Percentiles rank a stretch among this genome's conserved stretches.
Evolutionary conservation across 805 yeast genomes (phyloP).

Genomic region (Teunomyces cretensis): DNA sequence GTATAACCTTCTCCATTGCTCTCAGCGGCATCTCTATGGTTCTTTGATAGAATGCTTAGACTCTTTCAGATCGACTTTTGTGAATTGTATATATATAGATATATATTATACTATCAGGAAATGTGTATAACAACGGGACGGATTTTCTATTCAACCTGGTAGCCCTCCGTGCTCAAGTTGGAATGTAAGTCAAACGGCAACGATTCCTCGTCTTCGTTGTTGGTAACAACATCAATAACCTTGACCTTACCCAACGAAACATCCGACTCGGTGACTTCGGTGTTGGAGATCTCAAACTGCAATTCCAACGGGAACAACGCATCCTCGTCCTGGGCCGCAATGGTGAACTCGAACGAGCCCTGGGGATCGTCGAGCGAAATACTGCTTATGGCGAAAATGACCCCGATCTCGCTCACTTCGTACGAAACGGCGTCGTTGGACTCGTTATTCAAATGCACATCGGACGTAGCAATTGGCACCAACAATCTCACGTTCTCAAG

Average conservation of each 20-base stretch:
- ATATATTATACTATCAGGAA: background rate
- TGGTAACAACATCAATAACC: conserved; percentile 57
- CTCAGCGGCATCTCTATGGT: conserved; percentile 53
- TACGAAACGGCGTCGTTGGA: conserved; percentile 50
- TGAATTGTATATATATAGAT: background rate
- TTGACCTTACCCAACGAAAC: conserved; percentile 63
- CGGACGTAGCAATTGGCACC: conserved; percentile 67
- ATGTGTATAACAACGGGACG: no score
- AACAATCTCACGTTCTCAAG: conserved; percentile 54
- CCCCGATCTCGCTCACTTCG: conserved; percentile 65
- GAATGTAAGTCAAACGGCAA: conserved; percentile 70
- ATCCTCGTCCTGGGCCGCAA: conserved; percentile 77
- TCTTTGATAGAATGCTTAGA: background rate
- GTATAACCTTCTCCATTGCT: conserved; percentile 50
- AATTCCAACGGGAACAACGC: conserved; percentile 85
- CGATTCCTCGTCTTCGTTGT: conserved; percentile 50
- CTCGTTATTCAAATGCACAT: conserved; percentile 48
- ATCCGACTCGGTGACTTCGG: conserved; percentile 40
- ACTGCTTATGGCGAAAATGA: conserved; percentile 60
- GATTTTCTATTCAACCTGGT: conserved; percentile 34
- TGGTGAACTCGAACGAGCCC: conserved; percentile 78
- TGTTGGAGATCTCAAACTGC: conserved; percentile 51
- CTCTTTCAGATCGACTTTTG: background rate
- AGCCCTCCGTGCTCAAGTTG: conserved; percentile 58
- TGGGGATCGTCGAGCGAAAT: conserved; percentile 52